Conservation (phyloP, 768 basidiomycete genomes). For the Lentinula sp. region DNA sequence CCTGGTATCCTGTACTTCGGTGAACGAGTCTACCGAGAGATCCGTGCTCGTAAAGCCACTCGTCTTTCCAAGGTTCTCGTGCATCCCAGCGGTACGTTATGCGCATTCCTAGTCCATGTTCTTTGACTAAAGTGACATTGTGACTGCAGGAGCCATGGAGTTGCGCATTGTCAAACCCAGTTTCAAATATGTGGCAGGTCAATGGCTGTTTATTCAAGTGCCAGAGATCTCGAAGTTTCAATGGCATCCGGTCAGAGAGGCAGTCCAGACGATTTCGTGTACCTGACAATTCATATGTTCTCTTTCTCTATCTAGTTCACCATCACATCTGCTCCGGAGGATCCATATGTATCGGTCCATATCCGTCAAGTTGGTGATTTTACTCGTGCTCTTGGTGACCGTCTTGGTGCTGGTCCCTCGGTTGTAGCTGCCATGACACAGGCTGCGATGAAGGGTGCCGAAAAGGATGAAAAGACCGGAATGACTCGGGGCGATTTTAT, state of each 20-base stretch:
- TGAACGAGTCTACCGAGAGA: constrained; percentile 81
- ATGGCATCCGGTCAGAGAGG: constrained; percentile 90
- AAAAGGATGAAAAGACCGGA: constrained; percentile 49
- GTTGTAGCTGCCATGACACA: constrained; percentile 75
- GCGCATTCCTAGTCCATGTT: constrained; percentile 1
- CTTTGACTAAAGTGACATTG: constrained; percentile 6
- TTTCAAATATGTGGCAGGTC: constrained; percentile 87
- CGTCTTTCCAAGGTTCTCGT: constrained; percentile 80
- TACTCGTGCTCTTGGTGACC: constrained; percentile 77
- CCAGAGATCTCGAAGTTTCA: constrained; percentile 81
- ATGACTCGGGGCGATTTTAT: constrained; percentile 70
- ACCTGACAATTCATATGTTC: constrained; percentile 54
- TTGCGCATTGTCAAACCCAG: constrained; percentile 87
- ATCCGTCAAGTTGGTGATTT: constrained; percentile 93
- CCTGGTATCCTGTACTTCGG: constrained; percentile 85
- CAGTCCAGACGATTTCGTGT: constrained; percentile 19
- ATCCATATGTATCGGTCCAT: constrained; percentile 88
- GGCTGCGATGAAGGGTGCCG: constrained; percentile 70
- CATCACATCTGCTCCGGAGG: constrained; percentile 92
- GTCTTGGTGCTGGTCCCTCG: constrained; percentile 75
- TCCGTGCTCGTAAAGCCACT: constrained; percentile 73
- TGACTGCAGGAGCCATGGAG: constrained; percentile 74
- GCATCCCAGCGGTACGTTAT: constrained; percentile 74
- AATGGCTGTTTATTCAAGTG: constrained; percentile 88
- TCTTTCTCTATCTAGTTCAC: constrained; percentile 56